These are phyloP conservation scores for Pinus albicaulis DNA, from an alignment of 75 land plant genomes.

Conservation along the genomic window DNA sequence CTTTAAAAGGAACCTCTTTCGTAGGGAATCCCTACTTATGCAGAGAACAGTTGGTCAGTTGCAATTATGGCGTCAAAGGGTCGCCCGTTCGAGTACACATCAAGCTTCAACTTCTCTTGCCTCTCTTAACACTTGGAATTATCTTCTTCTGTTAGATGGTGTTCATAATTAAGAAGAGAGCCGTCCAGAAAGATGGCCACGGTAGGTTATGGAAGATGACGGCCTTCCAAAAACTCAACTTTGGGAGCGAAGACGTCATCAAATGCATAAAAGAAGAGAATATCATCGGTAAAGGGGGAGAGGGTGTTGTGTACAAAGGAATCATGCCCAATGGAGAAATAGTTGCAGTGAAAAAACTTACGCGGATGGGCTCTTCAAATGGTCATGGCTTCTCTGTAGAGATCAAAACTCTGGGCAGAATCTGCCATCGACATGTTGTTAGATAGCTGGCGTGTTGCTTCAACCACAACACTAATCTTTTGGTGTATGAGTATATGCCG, in stretches of 20 bases:
- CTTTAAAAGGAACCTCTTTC: constrained; percentile 23
- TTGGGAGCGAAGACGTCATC: constrained; percentile 55
- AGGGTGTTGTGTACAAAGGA: constrained; percentile 84
- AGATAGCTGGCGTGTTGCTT: constrained; percentile 58
- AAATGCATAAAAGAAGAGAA: constrained; percentile 68
- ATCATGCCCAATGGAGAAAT: constrained; percentile 50
- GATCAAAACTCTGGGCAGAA: constrained; percentile 61
- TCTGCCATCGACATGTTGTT: constrained; percentile 73
- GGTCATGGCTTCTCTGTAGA: constrained; percentile 75
- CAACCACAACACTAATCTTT: constrained; percentile 50
- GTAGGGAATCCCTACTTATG: constrained; percentile 43
- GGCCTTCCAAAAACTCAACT: constrained; percentile 55
- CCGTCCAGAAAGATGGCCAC: constrained; percentile 12
- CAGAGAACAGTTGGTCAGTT: constrained; percentile 17
- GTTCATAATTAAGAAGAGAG: constrained; percentile 15
- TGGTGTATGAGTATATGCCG: constrained; percentile 71
- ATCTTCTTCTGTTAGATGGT: constrained; percentile 29
- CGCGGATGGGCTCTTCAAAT: constrained; percentile 20
- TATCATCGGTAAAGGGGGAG: constrained; percentile 78
- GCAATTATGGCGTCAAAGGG: too few species aligned
- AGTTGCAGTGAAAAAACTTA: constrained; percentile 78
- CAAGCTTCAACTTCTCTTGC: background rate
- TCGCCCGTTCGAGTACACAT: background rate
- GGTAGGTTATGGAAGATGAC: constrained; percentile 59
- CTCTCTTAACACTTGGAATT: constrained; percentile 34